Evolutionary conservation across 2,329 filamentous ascomycete genomes (phyloP).

Genomic region (Colletotrichum eleusines): DNA sequence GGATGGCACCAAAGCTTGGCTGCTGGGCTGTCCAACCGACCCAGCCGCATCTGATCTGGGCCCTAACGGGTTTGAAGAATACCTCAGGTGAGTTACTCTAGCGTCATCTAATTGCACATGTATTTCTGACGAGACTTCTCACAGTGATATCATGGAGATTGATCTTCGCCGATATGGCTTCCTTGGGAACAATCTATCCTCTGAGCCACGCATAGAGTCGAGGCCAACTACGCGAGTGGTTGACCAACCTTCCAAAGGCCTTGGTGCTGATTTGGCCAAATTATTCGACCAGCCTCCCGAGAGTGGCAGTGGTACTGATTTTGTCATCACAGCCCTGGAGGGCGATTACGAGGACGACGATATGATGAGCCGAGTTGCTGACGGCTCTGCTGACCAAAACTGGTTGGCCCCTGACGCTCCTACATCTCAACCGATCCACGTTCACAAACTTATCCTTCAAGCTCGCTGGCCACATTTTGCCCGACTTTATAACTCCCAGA

Average conservation of each 20-base stretch:
- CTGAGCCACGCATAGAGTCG: conserved; percentile 64
- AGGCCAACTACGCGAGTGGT: conserved; percentile 62
- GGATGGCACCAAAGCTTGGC: conserved; percentile 95
- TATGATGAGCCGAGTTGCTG: conserved; percentile 61
- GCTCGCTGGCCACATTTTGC: conserved; percentile 97
- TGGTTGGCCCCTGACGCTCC: conserved; percentile 72
- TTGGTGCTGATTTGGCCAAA: conserved; percentile 86
- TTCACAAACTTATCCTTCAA: conserved; percentile 94
- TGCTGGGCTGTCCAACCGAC: conserved; percentile 91
- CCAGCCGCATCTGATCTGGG: conserved; percentile 72
- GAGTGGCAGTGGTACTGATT: conserved; percentile 87
- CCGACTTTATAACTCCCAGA: conserved; percentile 90
- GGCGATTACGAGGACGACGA: conserved; percentile 81
- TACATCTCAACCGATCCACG: conserved; percentile 88
- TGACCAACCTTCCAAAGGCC: conserved; percentile 71
- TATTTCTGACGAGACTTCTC: neutral
- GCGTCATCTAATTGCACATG: no score
- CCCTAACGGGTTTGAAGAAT: conserved; percentile 84
- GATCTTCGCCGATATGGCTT: conserved; percentile 93
- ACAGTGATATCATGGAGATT: conserved; percentile 88
- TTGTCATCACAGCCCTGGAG: conserved; percentile 88
- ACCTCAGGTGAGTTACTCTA: conserved; percentile 71
- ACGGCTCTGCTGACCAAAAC: conserved; percentile 58
- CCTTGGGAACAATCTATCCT: conserved; percentile 79
- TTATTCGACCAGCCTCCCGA: conserved; percentile 91